These are phyloP conservation scores for Grosmannia penicillata DNA, from an alignment of 2,329 filamentous ascomycete species.

Conservation along the genomic window DNA sequence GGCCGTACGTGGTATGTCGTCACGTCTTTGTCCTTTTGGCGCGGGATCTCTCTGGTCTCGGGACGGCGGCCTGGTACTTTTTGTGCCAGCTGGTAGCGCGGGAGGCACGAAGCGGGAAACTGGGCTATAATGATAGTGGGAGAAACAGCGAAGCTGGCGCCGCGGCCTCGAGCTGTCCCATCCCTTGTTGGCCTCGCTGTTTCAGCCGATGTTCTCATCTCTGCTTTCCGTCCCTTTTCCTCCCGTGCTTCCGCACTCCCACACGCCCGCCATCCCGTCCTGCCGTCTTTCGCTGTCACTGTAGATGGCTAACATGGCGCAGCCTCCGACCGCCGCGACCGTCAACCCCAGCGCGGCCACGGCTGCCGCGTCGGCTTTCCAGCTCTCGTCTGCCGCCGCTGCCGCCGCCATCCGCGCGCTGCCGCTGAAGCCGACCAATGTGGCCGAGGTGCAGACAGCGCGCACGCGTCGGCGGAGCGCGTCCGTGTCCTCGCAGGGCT, in stretches of 20 bases:
- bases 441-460: slow-evolving; percentile 77
- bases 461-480: slow-evolving; percentile 59
- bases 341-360: slow-evolving; percentile 61
- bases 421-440: slow-evolving; percentile 62
- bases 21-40: slow-evolving; percentile 12
- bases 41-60: neutral
- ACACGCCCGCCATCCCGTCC: neutral
- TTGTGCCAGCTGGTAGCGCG: neutral
- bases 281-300: neutral
- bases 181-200: neutral
- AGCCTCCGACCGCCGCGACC: slow-evolving; percentile 50
- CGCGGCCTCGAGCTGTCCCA: neutral
- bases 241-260: neutral
- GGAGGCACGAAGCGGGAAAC: neutral
- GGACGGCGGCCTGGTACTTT: neutral
- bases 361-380: slow-evolving; percentile 70
- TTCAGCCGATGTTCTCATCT: neutral
- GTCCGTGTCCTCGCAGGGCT: slow-evolving; percentile 52
- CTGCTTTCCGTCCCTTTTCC: neutral
- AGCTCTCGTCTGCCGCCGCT: slow-evolving; percentile 74
- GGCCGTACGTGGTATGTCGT: slow-evolving; percentile 32
- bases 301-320: slow-evolving; percentile 11
- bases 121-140: no score
- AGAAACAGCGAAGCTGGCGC: neutral
- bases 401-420: slow-evolving; percentile 70